These are phyloP conservation scores for Paramecium bursaria DNA, from an alignment of 73 alveolate species.

Conservation along the genomic window DNA sequence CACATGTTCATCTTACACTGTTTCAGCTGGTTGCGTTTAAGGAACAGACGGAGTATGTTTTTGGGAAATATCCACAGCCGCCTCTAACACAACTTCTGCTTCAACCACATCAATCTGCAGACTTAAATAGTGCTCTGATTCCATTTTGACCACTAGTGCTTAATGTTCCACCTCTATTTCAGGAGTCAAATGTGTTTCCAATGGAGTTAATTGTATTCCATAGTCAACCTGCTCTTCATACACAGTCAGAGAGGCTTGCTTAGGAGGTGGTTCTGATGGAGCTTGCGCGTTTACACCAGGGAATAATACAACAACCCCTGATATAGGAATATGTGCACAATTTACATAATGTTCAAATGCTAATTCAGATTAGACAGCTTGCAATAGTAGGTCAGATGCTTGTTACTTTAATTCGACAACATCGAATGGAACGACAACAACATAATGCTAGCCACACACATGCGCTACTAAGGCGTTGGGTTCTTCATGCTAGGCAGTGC, in stretches of 20 bases:
- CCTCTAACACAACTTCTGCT: neutral
- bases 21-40: conserved; percentile 51
- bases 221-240: conserved; percentile 13
- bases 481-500: neutral
- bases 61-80: conserved; percentile 31
- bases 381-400: neutral
- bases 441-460: neutral
- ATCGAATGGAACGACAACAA: neutral
- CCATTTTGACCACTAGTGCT: neutral
- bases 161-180: conserved; percentile 13
- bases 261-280: neutral
- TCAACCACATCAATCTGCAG: neutral
- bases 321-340: neutral
- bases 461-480: conserved; percentile 7
- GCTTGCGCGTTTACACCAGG: neutral
- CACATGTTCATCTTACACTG: conserved; percentile 34
- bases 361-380: neutral
- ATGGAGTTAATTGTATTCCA: conserved; percentile 42
- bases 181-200: conserved; percentile 16
- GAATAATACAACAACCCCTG: neutral
- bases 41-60: neutral
- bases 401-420: neutral
- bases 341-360: neutral
- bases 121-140: conserved; percentile 2
- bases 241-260: neutral